These are phyloP conservation scores for Rhizodiscina lignyota DNA, from an alignment of 495 filamentous ascomycete genomes.

Conservation along the genomic window DNA sequence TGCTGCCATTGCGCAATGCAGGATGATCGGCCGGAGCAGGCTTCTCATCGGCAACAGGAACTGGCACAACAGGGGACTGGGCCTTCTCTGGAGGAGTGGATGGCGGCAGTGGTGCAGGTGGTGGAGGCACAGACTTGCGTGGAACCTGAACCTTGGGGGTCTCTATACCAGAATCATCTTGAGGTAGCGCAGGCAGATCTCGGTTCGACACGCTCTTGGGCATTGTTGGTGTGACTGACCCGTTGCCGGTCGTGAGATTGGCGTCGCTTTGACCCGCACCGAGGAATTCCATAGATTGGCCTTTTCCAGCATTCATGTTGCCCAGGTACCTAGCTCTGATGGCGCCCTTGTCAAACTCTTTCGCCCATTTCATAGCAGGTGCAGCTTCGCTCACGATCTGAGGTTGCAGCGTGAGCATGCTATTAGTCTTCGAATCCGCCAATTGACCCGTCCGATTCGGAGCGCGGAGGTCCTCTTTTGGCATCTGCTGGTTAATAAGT, in stretches of 20 bases:
- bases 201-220: conserved; percentile 8
- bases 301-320: conserved; percentile 51
- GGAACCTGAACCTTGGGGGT: neutral
- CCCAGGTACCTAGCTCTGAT: conserved; percentile 69
- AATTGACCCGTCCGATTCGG: too few relatives aligned
- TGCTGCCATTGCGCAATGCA: neutral
- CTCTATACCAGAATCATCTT: conserved; percentile 1
- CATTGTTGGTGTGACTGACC: conserved; percentile 3
- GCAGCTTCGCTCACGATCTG: conserved; percentile 74
- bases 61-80: neutral
- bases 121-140: conserved; percentile 2
- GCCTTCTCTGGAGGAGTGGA: conserved; percentile 2
- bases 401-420: conserved; percentile 78
- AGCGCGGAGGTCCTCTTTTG: too few relatives aligned
- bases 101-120: conserved; percentile 8
- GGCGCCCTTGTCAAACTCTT: conserved; percentile 70
- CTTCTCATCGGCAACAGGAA: conserved; percentile 7
- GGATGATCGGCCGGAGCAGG: conserved; percentile 2
- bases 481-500: conserved; percentile 36
- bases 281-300: conserved; percentile 10
- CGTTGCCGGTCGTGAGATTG: conserved; percentile 7
- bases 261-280: neutral
- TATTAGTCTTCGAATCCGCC: conserved; percentile 84
- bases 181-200: conserved; percentile 15
- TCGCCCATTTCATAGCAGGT: conserved; percentile 92